phyloP scores from a whole-genome alignment of 371 early-diverging fungal genomes.

The Haplosporangium sp. region DNA sequence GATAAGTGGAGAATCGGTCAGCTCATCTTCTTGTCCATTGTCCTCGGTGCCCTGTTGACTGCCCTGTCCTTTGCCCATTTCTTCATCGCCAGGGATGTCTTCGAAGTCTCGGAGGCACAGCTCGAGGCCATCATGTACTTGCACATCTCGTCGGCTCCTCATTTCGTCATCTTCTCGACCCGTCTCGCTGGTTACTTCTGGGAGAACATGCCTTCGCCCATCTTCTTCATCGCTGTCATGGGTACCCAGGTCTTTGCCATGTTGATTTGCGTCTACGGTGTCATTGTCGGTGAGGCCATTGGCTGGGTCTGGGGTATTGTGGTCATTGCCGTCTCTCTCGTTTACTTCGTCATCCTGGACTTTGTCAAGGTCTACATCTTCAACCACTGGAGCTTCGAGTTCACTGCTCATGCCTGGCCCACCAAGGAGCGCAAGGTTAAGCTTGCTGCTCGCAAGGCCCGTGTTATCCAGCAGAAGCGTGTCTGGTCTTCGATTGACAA shows the following conservation, averaged over 20 bases:
- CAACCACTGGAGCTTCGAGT: constrained; percentile 75
- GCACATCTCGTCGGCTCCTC: constrained; percentile 89
- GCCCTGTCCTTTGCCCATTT: constrained; percentile 78
- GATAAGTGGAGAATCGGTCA: constrained; percentile 92
- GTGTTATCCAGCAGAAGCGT: constrained; percentile 53
- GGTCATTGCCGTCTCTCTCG: constrained; percentile 66
- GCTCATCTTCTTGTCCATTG: constrained; percentile 74
- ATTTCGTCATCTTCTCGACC: constrained; percentile 97
- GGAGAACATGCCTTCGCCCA: constrained; percentile 82
- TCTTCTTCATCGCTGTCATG: constrained; percentile 84
- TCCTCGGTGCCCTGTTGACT: constrained; percentile 75
- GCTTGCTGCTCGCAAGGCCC: constrained; percentile 62
- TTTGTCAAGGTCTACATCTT: constrained; percentile 81
- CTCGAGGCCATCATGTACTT: constrained; percentile 84
- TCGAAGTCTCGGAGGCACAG: constrained; percentile 17
- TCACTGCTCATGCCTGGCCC: constrained; percentile 81
- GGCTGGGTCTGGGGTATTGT: constrained; percentile 63
- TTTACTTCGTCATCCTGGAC: constrained; percentile 78
- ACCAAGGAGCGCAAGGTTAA: constrained; percentile 69
- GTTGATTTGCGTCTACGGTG: constrained; percentile 86
- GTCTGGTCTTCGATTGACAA: constrained; percentile 42
- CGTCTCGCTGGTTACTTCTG: constrained; percentile 88
- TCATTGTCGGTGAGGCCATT: constrained; percentile 60
- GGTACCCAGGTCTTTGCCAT: constrained; percentile 93
- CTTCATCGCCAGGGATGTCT: constrained; percentile 58